A percentile compares a stretch with the other conserved stretches of the same genome.
phyloP scores from a whole-genome alignment of 2,329 filamentous ascomycete genomes.

The Rutstroemia sp. region DNA sequence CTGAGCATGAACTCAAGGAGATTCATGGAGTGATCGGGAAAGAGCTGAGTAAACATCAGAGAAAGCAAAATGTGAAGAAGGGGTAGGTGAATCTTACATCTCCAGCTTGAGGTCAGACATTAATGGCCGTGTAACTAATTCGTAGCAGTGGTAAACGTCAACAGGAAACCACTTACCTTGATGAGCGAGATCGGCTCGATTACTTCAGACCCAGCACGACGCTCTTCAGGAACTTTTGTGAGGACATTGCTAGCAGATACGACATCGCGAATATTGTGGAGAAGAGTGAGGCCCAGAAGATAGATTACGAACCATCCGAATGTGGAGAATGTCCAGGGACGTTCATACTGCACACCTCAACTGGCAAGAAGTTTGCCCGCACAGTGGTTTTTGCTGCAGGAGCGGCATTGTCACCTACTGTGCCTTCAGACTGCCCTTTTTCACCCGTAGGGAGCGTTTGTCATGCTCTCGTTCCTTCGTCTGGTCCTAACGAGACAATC shows the following conservation, averaged over 20 bases:
- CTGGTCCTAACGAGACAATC: not conserved
- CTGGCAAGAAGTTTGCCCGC: slow-evolving; percentile 46
- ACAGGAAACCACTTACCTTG: slow-evolving; percentile 34
- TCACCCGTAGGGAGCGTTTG: slow-evolving; percentile 20
- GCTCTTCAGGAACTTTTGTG: slow-evolving; percentile 57
- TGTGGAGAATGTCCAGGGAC: slow-evolving; percentile 36
- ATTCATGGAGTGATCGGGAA: slow-evolving; percentile 70
- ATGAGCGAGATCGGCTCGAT: slow-evolving; percentile 60
- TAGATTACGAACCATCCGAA: slow-evolving; percentile 15
- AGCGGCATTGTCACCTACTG: slow-evolving; percentile 50
- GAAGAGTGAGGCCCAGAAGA: slow-evolving; percentile 37
- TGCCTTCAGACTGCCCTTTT: slow-evolving; percentile 33
- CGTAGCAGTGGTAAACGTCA: slow-evolving; percentile 30
- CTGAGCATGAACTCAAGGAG: slow-evolving; percentile 57
- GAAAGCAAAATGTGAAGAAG: slow-evolving; percentile 49
- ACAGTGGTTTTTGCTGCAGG: slow-evolving; percentile 65
- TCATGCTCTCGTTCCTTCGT: slow-evolving; percentile 14
- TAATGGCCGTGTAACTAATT: not conserved
- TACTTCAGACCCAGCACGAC: slow-evolving; percentile 58
- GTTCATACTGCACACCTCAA: slow-evolving; percentile 57
- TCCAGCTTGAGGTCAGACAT: not conserved
- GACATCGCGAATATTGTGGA: slow-evolving; percentile 49
- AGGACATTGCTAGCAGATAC: slow-evolving; percentile 50
- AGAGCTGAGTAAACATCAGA: slow-evolving; percentile 72
- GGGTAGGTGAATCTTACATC: slow-evolving; percentile 33